These are phyloP conservation scores for Omphalea diandra DNA, from an alignment of 441 rosid genomes.

Conservation along the genomic window DNA sequence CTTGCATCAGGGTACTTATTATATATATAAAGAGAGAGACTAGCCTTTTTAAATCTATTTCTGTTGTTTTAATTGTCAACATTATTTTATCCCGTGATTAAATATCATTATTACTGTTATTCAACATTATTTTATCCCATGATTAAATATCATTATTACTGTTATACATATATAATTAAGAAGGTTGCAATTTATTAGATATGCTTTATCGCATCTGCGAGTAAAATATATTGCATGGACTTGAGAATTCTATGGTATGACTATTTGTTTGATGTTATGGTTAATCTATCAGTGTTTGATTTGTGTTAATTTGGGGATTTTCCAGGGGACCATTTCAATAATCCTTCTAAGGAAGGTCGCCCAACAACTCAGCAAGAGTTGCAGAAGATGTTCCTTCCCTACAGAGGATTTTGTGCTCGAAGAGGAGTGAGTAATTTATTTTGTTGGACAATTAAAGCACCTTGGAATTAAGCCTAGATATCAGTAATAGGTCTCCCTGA, in stretches of 20 bases:
- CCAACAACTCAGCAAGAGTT: conserved; percentile 41
- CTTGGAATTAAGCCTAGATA: too few species aligned
- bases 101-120: not conserved
- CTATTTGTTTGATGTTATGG: too few species aligned
- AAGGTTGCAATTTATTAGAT: too few species aligned
- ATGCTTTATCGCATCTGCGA: too few species aligned
- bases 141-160: not conserved
- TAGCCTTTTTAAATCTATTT: not conserved
- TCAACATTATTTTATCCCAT: too few species aligned
- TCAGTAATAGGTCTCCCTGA: too few species aligned
- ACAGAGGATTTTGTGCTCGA: conserved; percentile 59
- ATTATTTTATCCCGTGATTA: not conserved
- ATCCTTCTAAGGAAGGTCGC: conserved; percentile 39
- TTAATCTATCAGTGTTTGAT: not conserved
- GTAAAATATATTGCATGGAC: too few species aligned
- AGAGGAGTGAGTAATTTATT: conserved; percentile 55
- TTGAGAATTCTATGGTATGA: too few species aligned
- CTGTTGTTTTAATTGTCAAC: not conserved
- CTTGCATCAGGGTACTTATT: conserved; percentile 28
- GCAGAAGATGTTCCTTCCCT: conserved; percentile 54
- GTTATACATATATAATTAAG: too few species aligned
- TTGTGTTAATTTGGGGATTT: conserved; percentile 2
- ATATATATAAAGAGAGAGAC: too few species aligned
- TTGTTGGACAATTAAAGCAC: not conserved
- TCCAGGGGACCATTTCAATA: conserved; percentile 33